phyloP scores from a whole-genome alignment of 208 protist genomes.

The Crithidia expoeki region DNA sequence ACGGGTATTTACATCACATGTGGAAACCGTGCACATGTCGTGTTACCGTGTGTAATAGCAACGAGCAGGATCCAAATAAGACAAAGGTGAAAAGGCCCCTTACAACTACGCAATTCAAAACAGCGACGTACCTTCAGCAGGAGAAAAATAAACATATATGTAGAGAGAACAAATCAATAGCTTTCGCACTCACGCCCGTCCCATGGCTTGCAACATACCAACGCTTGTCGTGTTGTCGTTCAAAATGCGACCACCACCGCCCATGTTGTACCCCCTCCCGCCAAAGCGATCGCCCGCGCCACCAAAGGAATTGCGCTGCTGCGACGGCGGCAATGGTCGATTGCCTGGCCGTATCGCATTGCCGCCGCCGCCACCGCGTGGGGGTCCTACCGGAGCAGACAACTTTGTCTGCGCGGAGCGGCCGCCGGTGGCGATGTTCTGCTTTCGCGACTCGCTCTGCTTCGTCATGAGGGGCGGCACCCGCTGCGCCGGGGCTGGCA shows the following conservation, averaged over 20 bases:
- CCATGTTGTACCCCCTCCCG: conserved; percentile 33
- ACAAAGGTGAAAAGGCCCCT: background rate
- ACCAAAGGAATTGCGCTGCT: conserved; percentile 15
- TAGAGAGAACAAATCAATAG: background rate
- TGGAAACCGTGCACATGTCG: too few relatives aligned
- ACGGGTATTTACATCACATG: too few relatives aligned
- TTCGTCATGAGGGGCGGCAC: conserved; percentile 66
- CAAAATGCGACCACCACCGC: conserved; percentile 57
- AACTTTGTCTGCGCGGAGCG: conserved; percentile 29
- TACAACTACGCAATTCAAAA: background rate
- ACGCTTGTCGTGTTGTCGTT: conserved; percentile 89
- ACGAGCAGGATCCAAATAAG: background rate
- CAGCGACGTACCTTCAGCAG: background rate
- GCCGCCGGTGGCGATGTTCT: conserved; percentile 57
- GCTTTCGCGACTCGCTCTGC: conserved; percentile 54
- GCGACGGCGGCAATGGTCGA: conserved; percentile 1
- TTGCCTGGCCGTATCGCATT: background rate
- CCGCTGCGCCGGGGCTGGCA: conserved; percentile 23
- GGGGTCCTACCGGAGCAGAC: conserved; percentile 1
- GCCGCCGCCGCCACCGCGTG: background rate
- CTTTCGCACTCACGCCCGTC: conserved; percentile 49
- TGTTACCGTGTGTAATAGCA: too few relatives aligned
- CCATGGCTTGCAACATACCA: conserved; percentile 87
- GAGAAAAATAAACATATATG: conserved; percentile 2
- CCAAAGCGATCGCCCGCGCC: conserved; percentile 39